Base-by-base conservation (phyloP, 176 grass and related monocot species). In the Oryza glumipatula region DNA sequence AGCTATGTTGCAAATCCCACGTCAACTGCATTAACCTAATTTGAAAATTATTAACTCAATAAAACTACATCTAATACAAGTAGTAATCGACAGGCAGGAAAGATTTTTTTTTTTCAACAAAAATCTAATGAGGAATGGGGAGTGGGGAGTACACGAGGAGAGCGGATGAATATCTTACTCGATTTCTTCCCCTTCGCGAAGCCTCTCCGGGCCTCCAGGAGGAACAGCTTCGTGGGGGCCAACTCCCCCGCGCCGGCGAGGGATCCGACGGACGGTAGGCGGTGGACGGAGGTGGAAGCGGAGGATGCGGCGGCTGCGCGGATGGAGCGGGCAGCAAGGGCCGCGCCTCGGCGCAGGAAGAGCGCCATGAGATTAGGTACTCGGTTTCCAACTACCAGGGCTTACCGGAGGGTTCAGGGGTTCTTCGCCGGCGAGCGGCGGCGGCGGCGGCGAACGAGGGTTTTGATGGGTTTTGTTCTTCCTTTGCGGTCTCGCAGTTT, bases 161-260 rank as follows among this genome's bases (percentile, higher is more conserved):
- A 70, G 17, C 51, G 61, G 70, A 38, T 16, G 15, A 5, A 5
- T 17, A 43, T 54, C 85, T 90, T 86, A 86, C 94, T 97, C 35
- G 89, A 91, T 71, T 94, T 97, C 85, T 86, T 94, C 72, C 92
- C 94, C 74, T 97, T 97, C 0, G 92, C 94, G 75, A 97, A 97
- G 61, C 92, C 84, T 44, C 94, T 85, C 15, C 79, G 76, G 63
- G 51, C 48, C 12, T 82, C 79, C 58, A 86, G 72, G n/a, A 84
- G 7, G 36, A 92, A 92, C 7, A 70, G 64, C 72, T 75, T 79
- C 47, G 48, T 49, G 0, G 77, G 65, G 32, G 63, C 23, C 15
- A 78, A 13, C 61, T 80, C 54, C 17, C 78, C 58, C 21, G 72
- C 63, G 44, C 61, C 80, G 3, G 61, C 60, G 52, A 81, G 66